Evolutionary conservation across 257 asterid genomes (phyloP).

Genomic region (Galeopsis tetrahit): DNA sequence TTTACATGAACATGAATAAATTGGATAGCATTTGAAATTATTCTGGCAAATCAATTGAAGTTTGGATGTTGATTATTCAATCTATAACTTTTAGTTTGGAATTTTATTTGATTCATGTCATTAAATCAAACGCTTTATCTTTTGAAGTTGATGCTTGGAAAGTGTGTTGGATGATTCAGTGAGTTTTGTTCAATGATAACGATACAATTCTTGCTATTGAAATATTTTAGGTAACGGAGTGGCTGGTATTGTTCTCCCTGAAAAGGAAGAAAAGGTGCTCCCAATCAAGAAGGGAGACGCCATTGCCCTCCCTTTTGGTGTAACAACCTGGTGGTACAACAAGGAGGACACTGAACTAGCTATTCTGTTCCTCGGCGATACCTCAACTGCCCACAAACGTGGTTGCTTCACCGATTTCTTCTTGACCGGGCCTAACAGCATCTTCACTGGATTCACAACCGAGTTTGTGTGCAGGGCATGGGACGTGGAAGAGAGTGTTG

Average conservation of each 20-base stretch:
- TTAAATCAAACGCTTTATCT: not conserved
- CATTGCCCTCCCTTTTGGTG: constrained; percentile 87
- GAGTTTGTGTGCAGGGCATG: constrained; percentile 58
- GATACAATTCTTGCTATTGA: not conserved
- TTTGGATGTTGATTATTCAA: not conserved
- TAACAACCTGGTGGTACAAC: constrained; percentile 90
- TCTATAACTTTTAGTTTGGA: too few species aligned
- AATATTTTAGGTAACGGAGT: constrained; percentile 61
- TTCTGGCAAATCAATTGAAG: not conserved
- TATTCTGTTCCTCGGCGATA: constrained; percentile 61
- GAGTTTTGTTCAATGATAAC: constrained; percentile 4
- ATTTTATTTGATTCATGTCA: not conserved
- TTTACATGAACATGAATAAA: not conserved
- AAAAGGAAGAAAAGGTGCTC: constrained; percentile 80
- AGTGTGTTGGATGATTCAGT: not conserved
- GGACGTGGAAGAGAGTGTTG: constrained; percentile 49
- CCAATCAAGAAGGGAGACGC: constrained; percentile 90
- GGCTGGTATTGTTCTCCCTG: constrained; percentile 85
- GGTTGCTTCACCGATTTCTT: constrained; percentile 60
- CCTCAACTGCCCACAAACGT: constrained; percentile 54
- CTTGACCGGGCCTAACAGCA: constrained; percentile 55
- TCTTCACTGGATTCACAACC: constrained; percentile 55
- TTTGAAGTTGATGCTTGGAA: not conserved
- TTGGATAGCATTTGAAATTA: not conserved
- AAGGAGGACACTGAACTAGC: constrained; percentile 59